phyloP scores from a whole-genome alignment of 192 early-diverging fungal genomes.

The Coemansia asiatica region DNA sequence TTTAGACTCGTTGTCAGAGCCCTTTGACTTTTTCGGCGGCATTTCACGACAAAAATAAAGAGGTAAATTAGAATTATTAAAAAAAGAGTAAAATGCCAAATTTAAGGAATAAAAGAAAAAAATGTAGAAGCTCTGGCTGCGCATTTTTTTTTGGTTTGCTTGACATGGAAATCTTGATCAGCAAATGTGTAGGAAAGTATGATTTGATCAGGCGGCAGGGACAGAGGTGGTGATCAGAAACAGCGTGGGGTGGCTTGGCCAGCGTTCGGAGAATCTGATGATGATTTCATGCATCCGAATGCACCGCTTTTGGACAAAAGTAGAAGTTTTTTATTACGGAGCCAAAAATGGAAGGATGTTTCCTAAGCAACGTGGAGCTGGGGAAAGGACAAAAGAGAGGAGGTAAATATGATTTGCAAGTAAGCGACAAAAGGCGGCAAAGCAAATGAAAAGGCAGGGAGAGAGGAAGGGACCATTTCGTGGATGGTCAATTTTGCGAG shows the following conservation, averaged over 20 bases:
- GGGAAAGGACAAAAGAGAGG: not conserved
- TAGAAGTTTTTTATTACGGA: not conserved
- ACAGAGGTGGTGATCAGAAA: not conserved
- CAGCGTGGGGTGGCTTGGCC: not conserved
- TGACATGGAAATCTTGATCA: not conserved
- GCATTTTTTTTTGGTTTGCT: constrained; percentile 1
- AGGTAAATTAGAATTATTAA: constrained; percentile 3
- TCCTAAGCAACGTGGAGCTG: not conserved
- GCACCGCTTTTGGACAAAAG: not conserved
- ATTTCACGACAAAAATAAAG: constrained; percentile 19
- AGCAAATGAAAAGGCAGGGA: not conserved
- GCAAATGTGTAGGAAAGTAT: not conserved
- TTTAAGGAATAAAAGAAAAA: not conserved
- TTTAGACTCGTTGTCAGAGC: constrained; percentile 9
- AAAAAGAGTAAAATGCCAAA: not conserved
- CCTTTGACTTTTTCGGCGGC: constrained; percentile 46
- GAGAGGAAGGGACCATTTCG: not conserved
- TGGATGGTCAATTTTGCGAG: not conserved
- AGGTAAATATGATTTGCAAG: not conserved
- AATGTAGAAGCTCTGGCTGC: constrained; percentile 15
- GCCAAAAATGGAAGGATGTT: not conserved
- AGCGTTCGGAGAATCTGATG: not conserved
- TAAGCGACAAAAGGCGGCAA: not conserved
- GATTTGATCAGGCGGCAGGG: not conserved
- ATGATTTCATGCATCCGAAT: constrained; percentile 1